Evolutionary conservation across 2,329 filamentous ascomycete species (phyloP).

Genomic region (Coleophoma eucalyptorum): DNA sequence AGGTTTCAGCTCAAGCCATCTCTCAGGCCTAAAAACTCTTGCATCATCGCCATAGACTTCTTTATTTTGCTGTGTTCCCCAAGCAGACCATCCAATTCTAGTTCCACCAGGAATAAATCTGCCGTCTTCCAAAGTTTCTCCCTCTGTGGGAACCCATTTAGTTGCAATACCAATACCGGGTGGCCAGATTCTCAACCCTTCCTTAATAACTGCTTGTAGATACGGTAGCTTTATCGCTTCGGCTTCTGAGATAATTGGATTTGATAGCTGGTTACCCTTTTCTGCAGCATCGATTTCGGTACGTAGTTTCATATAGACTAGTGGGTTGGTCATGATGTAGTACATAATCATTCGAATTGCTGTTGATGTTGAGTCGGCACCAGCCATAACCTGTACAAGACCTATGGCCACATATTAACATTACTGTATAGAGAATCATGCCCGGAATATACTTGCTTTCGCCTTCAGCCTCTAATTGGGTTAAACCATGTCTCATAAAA

Average conservation of each 20-base stretch:
- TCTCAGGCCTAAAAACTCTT: constrained; percentile 39
- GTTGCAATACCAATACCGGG: constrained; percentile 33
- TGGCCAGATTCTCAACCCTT: constrained; percentile 35
- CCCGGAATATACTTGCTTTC: background rate
- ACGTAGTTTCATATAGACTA: constrained; percentile 39
- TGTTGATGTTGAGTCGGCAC: constrained; percentile 53
- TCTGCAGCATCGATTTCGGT: constrained; percentile 39
- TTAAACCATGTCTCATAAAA: constrained; percentile 38
- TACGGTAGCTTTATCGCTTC: constrained; percentile 3
- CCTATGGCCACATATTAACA: too few species aligned
- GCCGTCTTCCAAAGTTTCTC: constrained; percentile 33
- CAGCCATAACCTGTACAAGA: constrained; percentile 36
- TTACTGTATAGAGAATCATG: too few species aligned
- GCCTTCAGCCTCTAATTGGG: constrained; percentile 5
- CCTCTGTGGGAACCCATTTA: constrained; percentile 38
- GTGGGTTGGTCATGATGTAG: constrained; percentile 45
- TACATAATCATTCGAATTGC: constrained; percentile 48
- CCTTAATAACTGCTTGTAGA: constrained; percentile 40
- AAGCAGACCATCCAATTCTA: constrained; percentile 37
- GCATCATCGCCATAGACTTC: constrained; percentile 37
- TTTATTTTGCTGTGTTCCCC: constrained; percentile 33
- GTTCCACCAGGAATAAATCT: constrained; percentile 36
- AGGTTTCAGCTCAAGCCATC: constrained; percentile 38
- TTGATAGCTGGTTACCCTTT: constrained; percentile 30
- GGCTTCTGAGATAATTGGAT: constrained; percentile 1